A percentile compares a stretch with the other conserved stretches of the same genome.
Conservation (phyloP, 306 rosid species). For the Spatholobus suberectus region DNA sequence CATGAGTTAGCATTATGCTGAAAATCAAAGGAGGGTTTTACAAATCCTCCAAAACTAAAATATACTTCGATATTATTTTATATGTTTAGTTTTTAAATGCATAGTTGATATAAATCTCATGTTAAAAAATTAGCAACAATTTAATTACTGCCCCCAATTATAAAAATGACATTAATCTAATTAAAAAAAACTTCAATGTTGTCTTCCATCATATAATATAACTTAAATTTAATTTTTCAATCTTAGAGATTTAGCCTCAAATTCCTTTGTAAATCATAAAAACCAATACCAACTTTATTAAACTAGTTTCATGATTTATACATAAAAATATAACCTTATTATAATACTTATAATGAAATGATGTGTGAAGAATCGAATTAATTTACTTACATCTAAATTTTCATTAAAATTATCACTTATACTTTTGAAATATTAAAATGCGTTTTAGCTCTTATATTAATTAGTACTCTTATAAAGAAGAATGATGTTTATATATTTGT, state of each 20-base stretch:
- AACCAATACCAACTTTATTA: too few species aligned
- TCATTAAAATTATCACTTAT: neutral
- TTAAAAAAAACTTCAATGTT: neutral
- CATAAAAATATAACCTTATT: too few species aligned
- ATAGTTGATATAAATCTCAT: neutral
- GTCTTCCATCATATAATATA: neutral
- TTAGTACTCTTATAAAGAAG: too few species aligned
- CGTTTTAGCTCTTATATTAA: neutral
- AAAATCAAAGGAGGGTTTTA: neutral
- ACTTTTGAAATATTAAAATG: neutral
- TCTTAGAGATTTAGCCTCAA: too few species aligned
- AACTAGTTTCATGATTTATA: too few species aligned
- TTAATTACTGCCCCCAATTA: neutral
- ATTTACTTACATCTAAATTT: neutral
- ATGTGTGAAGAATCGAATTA: neutral
- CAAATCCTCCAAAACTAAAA: neutral
- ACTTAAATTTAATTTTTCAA: too few species aligned
- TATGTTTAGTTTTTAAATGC: neutral
- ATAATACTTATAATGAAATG: too few species aligned
- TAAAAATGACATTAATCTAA: neutral
- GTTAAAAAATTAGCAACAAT: too few species aligned
- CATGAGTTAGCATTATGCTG: neutral
- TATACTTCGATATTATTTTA: neutral
- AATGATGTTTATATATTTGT: too few species aligned
- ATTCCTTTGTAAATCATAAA: too few species aligned